phyloP scores from a whole-genome alignment of 2,329 filamentous ascomycete genomes.

The Pseudocercospora crystallina region DNA sequence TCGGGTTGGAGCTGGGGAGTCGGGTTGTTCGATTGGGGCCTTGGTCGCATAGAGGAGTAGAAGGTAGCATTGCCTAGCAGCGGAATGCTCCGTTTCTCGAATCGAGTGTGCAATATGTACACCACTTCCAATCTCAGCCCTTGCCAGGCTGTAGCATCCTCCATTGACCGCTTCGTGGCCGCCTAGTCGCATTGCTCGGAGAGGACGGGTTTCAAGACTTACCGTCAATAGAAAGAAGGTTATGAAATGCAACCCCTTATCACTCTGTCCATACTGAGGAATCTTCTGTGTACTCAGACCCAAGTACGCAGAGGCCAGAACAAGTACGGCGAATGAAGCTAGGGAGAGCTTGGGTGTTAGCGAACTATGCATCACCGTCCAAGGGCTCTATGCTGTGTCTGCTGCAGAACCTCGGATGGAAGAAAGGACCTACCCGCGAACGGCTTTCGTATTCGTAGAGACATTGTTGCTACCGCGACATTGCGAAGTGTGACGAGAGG shows the following conservation, averaged over 20 bases:
- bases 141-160: no score
- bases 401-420: slow-evolving; percentile 1
- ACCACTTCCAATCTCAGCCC: no score
- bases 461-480: slow-evolving; percentile 32
- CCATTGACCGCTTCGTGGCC: no score
- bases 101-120: no score
- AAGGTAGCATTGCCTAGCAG: no score
- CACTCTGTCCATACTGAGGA: slow-evolving; percentile 66
- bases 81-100: no score
- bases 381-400: slow-evolving; percentile 1
- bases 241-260: slow-evolving; percentile 83
- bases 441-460: slow-evolving; percentile 77
- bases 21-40: no score
- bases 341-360: not conserved
- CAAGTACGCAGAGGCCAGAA: slow-evolving; percentile 70
- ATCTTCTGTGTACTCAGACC: slow-evolving; percentile 66
- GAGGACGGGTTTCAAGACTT: slow-evolving; percentile 27
- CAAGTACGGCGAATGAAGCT: slow-evolving; percentile 58
- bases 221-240: slow-evolving; percentile 89
- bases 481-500: not conserved
- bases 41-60: no score
- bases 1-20: no score
- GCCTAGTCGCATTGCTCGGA: no score
- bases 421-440: slow-evolving; percentile 70
- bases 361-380: slow-evolving; percentile 1